Percentiles rank a stretch among this genome's conserved stretches.
Conservation (phyloP, 2,329 filamentous ascomycete genomes). For the Epichloe aotearoae region DNA sequence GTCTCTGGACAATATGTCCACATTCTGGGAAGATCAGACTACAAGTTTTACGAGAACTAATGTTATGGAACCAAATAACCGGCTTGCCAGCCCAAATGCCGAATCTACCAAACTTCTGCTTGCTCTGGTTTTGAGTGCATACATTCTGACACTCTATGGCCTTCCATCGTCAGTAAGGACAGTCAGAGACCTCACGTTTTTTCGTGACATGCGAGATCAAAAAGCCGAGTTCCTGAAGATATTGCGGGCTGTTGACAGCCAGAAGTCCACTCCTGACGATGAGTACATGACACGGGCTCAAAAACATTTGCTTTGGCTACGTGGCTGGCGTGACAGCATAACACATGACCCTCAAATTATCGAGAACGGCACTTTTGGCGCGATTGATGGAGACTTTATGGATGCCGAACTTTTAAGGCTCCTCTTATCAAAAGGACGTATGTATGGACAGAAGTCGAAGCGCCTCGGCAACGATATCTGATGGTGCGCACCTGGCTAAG, state of each 20-base stretch:
- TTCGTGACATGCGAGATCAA: slow-evolving; percentile 52
- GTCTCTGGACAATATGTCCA: slow-evolving; percentile 17
- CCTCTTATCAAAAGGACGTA: slow-evolving; percentile 48
- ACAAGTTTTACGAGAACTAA: slow-evolving; percentile 23
- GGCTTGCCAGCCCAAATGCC: slow-evolving; percentile 47
- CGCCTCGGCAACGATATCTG: not conserved
- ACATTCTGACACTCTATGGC: slow-evolving; percentile 38
- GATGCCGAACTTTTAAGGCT: slow-evolving; percentile 61
- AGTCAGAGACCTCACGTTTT: slow-evolving; percentile 50
- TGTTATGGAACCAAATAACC: slow-evolving; percentile 46
- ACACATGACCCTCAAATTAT: slow-evolving; percentile 18
- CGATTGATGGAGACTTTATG: slow-evolving; percentile 45
- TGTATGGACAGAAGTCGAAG: slow-evolving; percentile 15
- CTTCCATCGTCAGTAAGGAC: slow-evolving; percentile 36
- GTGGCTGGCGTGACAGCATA: slow-evolving; percentile 49
- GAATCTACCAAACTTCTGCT: slow-evolving; percentile 46
- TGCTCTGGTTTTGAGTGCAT: slow-evolving; percentile 49
- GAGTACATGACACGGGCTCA: slow-evolving; percentile 49
- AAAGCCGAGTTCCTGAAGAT: slow-evolving; percentile 43
- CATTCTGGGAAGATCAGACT: slow-evolving; percentile 13
- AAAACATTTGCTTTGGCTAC: slow-evolving; percentile 58
- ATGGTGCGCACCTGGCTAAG: not conserved
- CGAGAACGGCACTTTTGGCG: slow-evolving; percentile 50
- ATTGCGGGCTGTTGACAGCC: slow-evolving; percentile 37
- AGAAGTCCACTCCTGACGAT: slow-evolving; percentile 45